Evolutionary conservation across 2,329 filamentous ascomycete genomes (phyloP).

Genomic region (Penicillium vulpinum): DNA sequence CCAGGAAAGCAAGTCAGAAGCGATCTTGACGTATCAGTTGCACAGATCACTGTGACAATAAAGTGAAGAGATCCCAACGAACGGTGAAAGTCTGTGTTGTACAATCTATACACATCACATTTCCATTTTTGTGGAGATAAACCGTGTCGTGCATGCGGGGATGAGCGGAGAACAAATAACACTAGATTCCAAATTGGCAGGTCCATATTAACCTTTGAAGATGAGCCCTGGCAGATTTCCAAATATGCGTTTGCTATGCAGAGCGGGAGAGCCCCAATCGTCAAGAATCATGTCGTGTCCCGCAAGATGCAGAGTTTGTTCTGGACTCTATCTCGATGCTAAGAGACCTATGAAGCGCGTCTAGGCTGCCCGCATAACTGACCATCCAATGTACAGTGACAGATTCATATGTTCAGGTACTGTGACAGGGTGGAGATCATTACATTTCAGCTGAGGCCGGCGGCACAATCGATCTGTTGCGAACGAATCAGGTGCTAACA

Average conservation of each 20-base stretch:
- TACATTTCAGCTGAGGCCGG: conserved; percentile 1
- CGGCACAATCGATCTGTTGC: not conserved
- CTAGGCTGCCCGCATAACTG: not conserved
- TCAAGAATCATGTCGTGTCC: conserved; percentile 3
- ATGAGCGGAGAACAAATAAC: not conserved
- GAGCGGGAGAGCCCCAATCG: not conserved
- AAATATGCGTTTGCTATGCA: not conserved
- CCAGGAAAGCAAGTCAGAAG: not conserved
- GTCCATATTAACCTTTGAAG: not conserved
- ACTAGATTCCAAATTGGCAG: not conserved
- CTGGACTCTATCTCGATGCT: too few relatives aligned
- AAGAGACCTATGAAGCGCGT: not conserved
- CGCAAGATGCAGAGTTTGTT: not conserved
- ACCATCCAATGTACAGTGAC: not conserved
- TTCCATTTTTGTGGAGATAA: not conserved
- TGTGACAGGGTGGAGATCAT: not conserved
- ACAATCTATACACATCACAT: conserved; percentile 5
- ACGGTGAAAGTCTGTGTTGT: conserved; percentile 2
- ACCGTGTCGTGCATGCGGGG: conserved; percentile 6
- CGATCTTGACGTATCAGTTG: conserved; percentile 3
- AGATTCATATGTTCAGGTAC: not conserved
- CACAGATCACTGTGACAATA: not conserved
- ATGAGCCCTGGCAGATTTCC: not conserved
- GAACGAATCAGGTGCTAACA: not conserved
- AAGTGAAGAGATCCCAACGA: too few relatives aligned